Evolutionary conservation across 345 rosid species (phyloP), one percentile per base, ranked within the genome.

Genomic region (Orychophragmus violaceus): DNA sequence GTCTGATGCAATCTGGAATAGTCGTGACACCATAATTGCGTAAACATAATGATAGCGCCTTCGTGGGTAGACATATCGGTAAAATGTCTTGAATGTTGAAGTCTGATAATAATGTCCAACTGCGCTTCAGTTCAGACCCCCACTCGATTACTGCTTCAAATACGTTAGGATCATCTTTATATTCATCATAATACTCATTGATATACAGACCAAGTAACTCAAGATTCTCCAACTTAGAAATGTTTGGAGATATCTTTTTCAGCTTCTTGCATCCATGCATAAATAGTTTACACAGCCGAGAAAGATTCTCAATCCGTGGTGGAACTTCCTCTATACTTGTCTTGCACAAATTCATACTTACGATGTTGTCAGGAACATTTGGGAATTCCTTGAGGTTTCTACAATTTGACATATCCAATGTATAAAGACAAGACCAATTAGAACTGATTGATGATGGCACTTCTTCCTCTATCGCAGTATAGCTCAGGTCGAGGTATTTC

Each of bases 311-410:
- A n/a, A n/a, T n/a, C n/a, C n/a, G n/a, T n/a, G n/a, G 46, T 22
- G 69, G 58, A 14, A 62, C 12, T 48, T 62, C 56, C 10, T 30
- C 16, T 46, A 62, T 46, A 18, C 14, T 8, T 32, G 56, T 62
- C 5, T 19, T 2, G 36, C 45, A 6, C 32, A 62, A 62, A 2
- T 1, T 4, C n/a, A 62, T n/a, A 32, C 24, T 25, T 21, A 8
- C 7, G 5, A 64, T 50, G 57, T 23, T 48, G 46, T 49, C 23
- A 22, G 59, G 69, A 37, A 65, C 59, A 36, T 37, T 11, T 55
- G 78, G 74, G n/a, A 78, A 74, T 3, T 13, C 33, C 29, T n/a
- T 30, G 13, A 78, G 62, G 2, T 8, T 55, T 14, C 1, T 16
- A 35, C 79, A 70, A 4, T 14, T 1, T 3, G 0, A 3, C 53